Conservation (phyloP, 2,329 filamentous ascomycete species). For the Xylaria sp. region DNA sequence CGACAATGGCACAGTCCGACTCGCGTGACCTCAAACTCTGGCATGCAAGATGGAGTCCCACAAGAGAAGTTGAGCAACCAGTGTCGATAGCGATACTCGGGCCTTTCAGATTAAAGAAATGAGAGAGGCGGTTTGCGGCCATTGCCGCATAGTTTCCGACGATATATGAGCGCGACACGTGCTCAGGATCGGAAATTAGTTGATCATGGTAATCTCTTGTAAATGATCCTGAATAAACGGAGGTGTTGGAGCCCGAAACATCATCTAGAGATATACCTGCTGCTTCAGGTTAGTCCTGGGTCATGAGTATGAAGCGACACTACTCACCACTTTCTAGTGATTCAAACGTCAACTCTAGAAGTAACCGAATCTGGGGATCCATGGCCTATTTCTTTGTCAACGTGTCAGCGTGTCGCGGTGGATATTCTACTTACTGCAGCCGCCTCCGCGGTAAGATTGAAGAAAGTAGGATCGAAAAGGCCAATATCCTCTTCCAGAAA, state of each 20-base stretch:
- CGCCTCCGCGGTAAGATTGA: conserved; percentile 48
- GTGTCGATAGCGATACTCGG: conserved; percentile 25
- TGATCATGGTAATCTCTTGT: conserved; percentile 27
- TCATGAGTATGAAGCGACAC: too few species aligned
- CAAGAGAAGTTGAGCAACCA: conserved; percentile 16
- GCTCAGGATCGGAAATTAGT: conserved; percentile 4
- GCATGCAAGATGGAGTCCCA: conserved; percentile 2
- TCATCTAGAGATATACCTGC: conserved; percentile 30
- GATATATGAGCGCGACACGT: conserved; percentile 4
- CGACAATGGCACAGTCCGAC: conserved; percentile 11
- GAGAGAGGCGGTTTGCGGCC: conserved; percentile 16
- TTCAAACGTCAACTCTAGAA: conserved; percentile 49
- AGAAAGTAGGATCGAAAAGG: conserved; percentile 53
- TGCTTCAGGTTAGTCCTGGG: background rate
- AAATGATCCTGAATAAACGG: conserved; percentile 31
- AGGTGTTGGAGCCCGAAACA: conserved; percentile 33
- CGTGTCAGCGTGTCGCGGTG: too few species aligned
- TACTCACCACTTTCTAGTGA: conserved; percentile 49
- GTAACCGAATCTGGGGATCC: conserved; percentile 52
- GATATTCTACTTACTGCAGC: conserved; percentile 33
- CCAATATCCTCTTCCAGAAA: conserved; percentile 50
- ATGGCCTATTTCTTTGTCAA: conserved; percentile 41
- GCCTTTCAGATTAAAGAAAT: conserved; percentile 28
- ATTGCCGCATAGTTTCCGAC: background rate
- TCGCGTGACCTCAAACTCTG: background rate